A percentile compares a stretch with the other conserved stretches of the same genome.
Conservation (phyloP, 2,329 filamentous ascomycete genomes). For the Fusarium sp. region DNA sequence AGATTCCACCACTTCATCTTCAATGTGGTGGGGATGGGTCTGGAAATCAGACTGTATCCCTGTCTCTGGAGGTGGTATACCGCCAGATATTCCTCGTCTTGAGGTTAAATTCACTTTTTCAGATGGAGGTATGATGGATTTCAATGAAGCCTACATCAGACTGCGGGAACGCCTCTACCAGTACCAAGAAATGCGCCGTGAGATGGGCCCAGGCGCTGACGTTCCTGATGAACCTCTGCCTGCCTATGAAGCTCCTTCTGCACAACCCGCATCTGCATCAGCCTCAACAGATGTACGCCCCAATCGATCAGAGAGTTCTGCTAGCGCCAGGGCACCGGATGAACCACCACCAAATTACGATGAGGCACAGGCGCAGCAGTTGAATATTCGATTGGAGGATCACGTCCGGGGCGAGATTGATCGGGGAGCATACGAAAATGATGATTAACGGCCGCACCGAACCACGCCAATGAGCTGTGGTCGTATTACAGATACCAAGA, state of each 20-base stretch:
- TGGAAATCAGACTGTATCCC: slow-evolving; percentile 86
- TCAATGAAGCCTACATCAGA: slow-evolving; percentile 82
- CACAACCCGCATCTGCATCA: slow-evolving; percentile 46
- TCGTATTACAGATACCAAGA: slow-evolving; percentile 40
- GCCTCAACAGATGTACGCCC: slow-evolving; percentile 41
- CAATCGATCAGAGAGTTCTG: slow-evolving; percentile 52
- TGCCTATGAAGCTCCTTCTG: slow-evolving; percentile 76
- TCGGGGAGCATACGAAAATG: slow-evolving; percentile 55
- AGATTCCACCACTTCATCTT: slow-evolving; percentile 81
- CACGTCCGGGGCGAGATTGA: slow-evolving; percentile 81
- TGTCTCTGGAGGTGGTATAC: slow-evolving; percentile 85
- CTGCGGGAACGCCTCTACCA: slow-evolving; percentile 87
- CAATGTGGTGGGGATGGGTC: slow-evolving; percentile 93
- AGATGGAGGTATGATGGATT: slow-evolving; percentile 94
- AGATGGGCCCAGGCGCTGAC: slow-evolving; percentile 70
- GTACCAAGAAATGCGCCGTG: slow-evolving; percentile 78
- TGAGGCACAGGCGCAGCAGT: slow-evolving; percentile 81
- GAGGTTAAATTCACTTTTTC: slow-evolving; percentile 91
- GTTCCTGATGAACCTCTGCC: slow-evolving; percentile 89
- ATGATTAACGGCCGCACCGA: slow-evolving; percentile 41
- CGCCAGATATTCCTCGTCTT: slow-evolving; percentile 75
- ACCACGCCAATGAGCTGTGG: slow-evolving; percentile 34
- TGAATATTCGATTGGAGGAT: slow-evolving; percentile 70
- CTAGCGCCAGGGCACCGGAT: slow-evolving; percentile 61
- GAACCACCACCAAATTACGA: slow-evolving; percentile 94